A percentile compares a stretch with the other conserved stretches of the same genome.
These are phyloP conservation scores for Hymenoscyphus fructigenus DNA, from an alignment of 2,329 filamentous ascomycete species.

Conservation along the genomic window DNA sequence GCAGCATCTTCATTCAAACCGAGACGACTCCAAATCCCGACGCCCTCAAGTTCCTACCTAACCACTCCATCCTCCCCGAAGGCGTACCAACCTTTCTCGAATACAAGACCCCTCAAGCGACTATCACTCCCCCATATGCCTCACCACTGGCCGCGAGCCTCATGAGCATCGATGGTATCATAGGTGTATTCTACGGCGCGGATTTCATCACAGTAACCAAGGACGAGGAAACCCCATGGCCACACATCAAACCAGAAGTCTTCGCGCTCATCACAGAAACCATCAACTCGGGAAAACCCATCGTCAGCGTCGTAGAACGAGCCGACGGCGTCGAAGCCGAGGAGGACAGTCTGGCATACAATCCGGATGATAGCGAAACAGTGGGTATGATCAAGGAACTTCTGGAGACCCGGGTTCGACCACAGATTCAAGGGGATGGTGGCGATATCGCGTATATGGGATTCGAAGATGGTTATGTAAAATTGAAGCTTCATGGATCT, in stretches of 20 bases:
- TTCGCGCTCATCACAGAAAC: slow-evolving; percentile 94
- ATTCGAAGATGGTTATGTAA: slow-evolving; percentile 82
- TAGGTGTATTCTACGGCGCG: slow-evolving; percentile 86
- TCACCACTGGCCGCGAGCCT: slow-evolving; percentile 88
- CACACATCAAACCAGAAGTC: slow-evolving; percentile 90
- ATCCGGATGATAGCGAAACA: slow-evolving; percentile 90
- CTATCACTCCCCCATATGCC: slow-evolving; percentile 82
- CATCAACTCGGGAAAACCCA: slow-evolving; percentile 76
- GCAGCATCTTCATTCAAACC: slow-evolving; percentile 97
- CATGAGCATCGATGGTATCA: slow-evolving; percentile 93
- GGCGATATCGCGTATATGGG: slow-evolving; percentile 95
- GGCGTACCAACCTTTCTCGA: slow-evolving; percentile 80
- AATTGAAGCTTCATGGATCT: slow-evolving; percentile 83
- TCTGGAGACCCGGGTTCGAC: slow-evolving; percentile 89
- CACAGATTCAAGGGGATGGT: slow-evolving; percentile 95
- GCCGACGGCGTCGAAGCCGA: slow-evolving; percentile 49
- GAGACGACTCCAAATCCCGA: slow-evolving; percentile 93
- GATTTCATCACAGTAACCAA: slow-evolving; percentile 99
- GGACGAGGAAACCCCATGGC: slow-evolving; percentile 83
- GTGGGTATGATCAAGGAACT: slow-evolving; percentile 99
- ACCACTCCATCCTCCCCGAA: slow-evolving; percentile 79
- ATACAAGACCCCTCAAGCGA: slow-evolving; percentile 85
- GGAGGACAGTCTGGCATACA: slow-evolving; percentile 73
- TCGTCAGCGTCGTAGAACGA: slow-evolving; percentile 71
- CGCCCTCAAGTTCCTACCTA: slow-evolving; percentile 93